Conservation (phyloP, 2,329 filamentous ascomycete genomes). For the Talaromyces pinophilus region DNA sequence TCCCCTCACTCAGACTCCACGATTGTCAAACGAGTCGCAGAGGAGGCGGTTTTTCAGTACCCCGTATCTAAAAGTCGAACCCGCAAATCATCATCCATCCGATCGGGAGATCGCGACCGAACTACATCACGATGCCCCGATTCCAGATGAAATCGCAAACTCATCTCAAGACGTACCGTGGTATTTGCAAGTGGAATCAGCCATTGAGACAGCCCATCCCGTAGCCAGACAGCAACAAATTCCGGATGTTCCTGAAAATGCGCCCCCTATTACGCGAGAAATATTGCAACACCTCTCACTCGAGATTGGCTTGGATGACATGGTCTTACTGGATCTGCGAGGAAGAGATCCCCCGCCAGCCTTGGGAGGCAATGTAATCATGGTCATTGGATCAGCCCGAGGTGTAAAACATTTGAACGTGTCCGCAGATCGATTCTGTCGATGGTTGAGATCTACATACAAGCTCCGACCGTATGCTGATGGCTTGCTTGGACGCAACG, state of each 20-base stretch:
- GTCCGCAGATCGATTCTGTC: conserved; percentile 82
- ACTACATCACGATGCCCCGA: background rate
- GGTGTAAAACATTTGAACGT: conserved; percentile 93
- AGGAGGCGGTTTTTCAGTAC: conserved; percentile 18
- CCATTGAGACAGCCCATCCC: conserved; percentile 41
- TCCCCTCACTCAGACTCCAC: conserved; percentile 23
- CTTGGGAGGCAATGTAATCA: conserved; percentile 82
- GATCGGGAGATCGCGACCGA: background rate
- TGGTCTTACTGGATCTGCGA: conserved; percentile 80
- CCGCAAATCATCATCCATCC: conserved; percentile 17
- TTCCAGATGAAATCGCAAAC: background rate
- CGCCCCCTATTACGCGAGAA: conserved; percentile 70
- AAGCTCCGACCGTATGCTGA: conserved; percentile 77
- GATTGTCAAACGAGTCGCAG: conserved; percentile 3
- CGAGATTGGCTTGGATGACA: conserved; percentile 81
- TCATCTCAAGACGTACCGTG: conserved; percentile 60
- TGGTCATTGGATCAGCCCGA: conserved; percentile 88
- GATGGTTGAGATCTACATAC: conserved; percentile 76
- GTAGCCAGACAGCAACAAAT: conserved; percentile 58
- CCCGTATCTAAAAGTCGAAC: conserved; percentile 29
- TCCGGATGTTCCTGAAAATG: conserved; percentile 64
- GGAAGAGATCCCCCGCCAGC: conserved; percentile 81
- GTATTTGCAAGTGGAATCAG: conserved; percentile 73
- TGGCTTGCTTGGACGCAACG: conserved; percentile 83
- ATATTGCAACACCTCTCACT: conserved; percentile 78